Conservation (phyloP, 2,329 filamentous ascomycete genomes). For the Blastomyces percursus region DNA sequence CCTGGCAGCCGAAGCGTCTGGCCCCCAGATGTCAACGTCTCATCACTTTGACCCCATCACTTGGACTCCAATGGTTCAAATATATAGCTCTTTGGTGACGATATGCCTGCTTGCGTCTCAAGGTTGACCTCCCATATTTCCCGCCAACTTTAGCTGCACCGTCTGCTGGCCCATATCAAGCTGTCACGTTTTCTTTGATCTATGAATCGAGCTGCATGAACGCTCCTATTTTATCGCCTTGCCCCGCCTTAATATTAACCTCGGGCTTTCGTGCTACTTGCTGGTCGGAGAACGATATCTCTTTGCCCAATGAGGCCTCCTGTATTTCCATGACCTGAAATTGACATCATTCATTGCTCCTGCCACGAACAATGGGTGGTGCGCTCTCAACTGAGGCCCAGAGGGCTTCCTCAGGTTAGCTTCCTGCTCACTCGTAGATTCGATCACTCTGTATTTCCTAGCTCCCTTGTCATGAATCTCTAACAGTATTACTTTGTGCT, state of each 20-base stretch:
- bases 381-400: constrained; percentile 27
- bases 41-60: not conserved
- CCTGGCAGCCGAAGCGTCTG: not conserved
- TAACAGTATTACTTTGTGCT: not conserved
- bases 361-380: constrained; percentile 27
- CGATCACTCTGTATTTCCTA: not conserved
- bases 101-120: not conserved
- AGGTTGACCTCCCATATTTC: not conserved
- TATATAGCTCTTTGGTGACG: not conserved
- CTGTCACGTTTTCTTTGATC: not conserved
- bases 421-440: not conserved
- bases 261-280: not conserved
- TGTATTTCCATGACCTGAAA: not conserved
- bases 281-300: too few relatives aligned
- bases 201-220: not conserved
- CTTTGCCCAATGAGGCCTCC: not conserved
- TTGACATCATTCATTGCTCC: not conserved
- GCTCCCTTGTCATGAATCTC: not conserved
- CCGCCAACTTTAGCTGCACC: not conserved
- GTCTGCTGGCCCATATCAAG: not conserved
- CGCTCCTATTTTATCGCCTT: not conserved
- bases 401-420: constrained; percentile 29
- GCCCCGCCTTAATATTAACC: not conserved
- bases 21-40: not conserved
- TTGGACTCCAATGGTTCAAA: not conserved